Evolutionary conservation across 1,284 basidiomycete genomes (phyloP), one percentile per base, ranked within the genome.

Genomic region (Taiwanofungus camphoratus): DNA sequence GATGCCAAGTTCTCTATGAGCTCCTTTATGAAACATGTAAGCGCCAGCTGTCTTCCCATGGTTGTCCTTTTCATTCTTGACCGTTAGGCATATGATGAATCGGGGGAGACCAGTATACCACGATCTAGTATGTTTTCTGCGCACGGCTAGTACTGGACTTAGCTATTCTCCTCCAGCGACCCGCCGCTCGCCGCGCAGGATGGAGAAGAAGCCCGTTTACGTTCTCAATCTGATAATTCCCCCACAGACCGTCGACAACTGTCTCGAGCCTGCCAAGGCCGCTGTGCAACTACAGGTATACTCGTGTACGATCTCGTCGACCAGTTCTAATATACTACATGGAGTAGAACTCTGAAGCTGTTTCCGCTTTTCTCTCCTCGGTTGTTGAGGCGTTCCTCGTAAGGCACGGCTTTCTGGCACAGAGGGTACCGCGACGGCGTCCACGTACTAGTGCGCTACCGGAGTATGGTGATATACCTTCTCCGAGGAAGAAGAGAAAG

Each of bases 191-290:
- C 84, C 88, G 20, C 75, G 79, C 24, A 89, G 90, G 63, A 57
- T 67, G 15, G 88, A 91, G 56, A 81, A 79, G 59, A 77, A 76
- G 55, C 82, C 90, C 1, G 75, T 91, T 41, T 95, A 90, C 59
- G 84, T 92, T 21, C 68, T 96, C 22, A 82, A 87, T 56, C 56
- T 95, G 39, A 71, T 67, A 2, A 62, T 92, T 9, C 77, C 88
- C 31, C 64, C 77, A 1, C 63, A 68, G 15, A 67, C 80, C 22
- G 69, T 94, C 9, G 90, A 94, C 56, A 85, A 87, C 45, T 78
- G 77, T 45, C 59, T 92, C 19, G 87, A 89, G 50, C 89, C 91
- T 12, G 67, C 76, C 9, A 95, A 93, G 66, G 64, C 70, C 5
- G 59, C 69, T 5, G 69, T 92, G 22, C 76, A 82, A 39, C 70